phyloP scores from a whole-genome alignment of 345 rosid genomes.

The Toxicodendron radicans region DNA sequence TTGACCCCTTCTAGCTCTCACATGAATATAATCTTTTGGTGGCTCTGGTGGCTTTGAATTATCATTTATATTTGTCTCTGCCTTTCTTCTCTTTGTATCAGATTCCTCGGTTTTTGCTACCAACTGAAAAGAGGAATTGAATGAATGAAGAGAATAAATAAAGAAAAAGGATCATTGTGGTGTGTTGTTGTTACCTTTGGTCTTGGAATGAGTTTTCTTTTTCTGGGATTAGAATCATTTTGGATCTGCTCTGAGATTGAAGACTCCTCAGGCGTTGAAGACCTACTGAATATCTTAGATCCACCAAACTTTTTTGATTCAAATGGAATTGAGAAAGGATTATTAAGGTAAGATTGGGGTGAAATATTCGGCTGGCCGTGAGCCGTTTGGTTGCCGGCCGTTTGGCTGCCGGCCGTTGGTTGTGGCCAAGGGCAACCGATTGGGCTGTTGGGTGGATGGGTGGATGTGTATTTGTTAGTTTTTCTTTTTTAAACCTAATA shows the following conservation, averaged over 20 bases:
- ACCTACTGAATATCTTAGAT: constrained; percentile 31
- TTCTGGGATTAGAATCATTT: constrained; percentile 41
- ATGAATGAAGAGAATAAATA: not conserved
- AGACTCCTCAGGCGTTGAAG: constrained; percentile 38
- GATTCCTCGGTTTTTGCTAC: constrained; percentile 46
- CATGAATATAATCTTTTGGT: constrained; percentile 83
- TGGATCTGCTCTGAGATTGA: constrained; percentile 49
- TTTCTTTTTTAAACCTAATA: too few species aligned
- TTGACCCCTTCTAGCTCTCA: constrained; percentile 91
- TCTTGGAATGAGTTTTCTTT: constrained; percentile 49
- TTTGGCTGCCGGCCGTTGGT: too few species aligned
- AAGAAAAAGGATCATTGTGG: not conserved
- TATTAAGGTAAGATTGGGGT: too few species aligned
- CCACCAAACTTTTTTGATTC: constrained; percentile 25
- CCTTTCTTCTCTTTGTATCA: constrained; percentile 48
- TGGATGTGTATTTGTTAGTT: too few species aligned
- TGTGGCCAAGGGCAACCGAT: too few species aligned
- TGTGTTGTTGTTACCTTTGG: not conserved
- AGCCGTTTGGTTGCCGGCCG: too few species aligned
- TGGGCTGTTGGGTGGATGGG: too few species aligned
- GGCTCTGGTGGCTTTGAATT: constrained; percentile 59
- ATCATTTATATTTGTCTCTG: constrained; percentile 26
- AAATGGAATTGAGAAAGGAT: too few species aligned
- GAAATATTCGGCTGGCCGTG: too few species aligned
- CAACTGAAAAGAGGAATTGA: constrained; percentile 32